Evolutionary conservation across 2,329 filamentous ascomycete species (phyloP).

Genomic region (Elsinoe arachidis): DNA sequence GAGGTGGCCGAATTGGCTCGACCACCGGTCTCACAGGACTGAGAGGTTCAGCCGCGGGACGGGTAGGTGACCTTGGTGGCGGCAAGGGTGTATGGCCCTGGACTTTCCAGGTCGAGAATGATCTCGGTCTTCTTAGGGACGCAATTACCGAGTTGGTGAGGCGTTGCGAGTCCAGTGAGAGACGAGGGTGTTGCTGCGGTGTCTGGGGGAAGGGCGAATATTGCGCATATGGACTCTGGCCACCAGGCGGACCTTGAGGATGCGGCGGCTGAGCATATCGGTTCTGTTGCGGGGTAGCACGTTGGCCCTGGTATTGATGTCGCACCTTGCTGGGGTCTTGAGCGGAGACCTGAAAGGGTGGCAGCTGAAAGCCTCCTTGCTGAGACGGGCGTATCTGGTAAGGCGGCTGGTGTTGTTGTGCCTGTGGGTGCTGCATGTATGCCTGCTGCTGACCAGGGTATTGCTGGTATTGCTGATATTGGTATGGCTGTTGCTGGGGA

Average conservation of each 20-base stretch:
- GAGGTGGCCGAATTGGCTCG: background rate
- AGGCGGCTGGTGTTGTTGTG: conserved; percentile 20
- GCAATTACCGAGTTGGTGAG: conserved; percentile 10
- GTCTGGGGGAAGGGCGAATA: conserved; percentile 22
- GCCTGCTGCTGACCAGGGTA: conserved; percentile 19
- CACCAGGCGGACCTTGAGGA: conserved; percentile 6
- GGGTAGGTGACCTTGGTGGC: conserved; percentile 18
- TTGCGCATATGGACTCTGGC: conserved; percentile 15
- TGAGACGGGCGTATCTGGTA: conserved; percentile 30
- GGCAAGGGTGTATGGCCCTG: conserved; percentile 20
- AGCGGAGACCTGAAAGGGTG: conserved; percentile 39
- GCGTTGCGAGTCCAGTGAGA: background rate
- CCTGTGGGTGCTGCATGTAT: conserved; percentile 23
- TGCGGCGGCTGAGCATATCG: conserved; percentile 12
- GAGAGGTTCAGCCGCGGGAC: conserved; percentile 27
- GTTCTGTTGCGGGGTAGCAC: conserved; percentile 20
- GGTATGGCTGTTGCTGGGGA: conserved; percentile 20
- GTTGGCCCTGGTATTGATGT: conserved; percentile 22
- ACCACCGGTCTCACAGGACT: conserved; percentile 21
- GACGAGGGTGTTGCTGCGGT: conserved; percentile 14
- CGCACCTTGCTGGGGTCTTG: conserved; percentile 34
- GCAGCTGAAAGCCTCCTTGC: conserved; percentile 37
- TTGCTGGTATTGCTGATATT: conserved; percentile 10
- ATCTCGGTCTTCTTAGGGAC: background rate
- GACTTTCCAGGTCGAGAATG: conserved; percentile 23